Base-by-base conservation (phyloP, 768 basidiomycete genomes). In the Psilocybe sp. region DNA sequence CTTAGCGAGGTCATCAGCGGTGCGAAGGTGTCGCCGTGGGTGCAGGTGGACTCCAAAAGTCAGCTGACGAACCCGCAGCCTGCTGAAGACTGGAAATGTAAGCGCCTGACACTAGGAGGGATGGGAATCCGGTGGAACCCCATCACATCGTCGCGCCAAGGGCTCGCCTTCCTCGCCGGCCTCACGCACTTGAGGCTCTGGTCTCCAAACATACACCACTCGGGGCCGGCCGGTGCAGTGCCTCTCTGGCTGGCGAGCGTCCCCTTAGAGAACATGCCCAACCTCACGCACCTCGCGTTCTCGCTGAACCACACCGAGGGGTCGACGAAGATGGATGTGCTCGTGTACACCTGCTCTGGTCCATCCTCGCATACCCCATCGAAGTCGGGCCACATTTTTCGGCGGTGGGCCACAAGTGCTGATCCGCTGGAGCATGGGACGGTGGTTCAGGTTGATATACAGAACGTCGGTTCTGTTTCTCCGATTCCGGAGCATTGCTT, bases 101-200 rank as follows among this genome's bases (percentile, higher is more conserved):
- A 46, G 20, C 64, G 57, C 23, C 58, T 72, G 13, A 68, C 67
- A 0, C 58, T 75, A 19, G 63, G 62, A 8, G 73, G 73, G 1
- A 19, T 44, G 13, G 39, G 49, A 16, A 60, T 59, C 37, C 49
- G 67, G 20, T 75, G 72, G 72, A 65, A 61, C 39, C 60, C 64
- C 2, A 47, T 73, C 23, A 64, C 55, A 16, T 60, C 60, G 14
- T 68, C 53, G 8, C 28, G 39, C n/a, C 60, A 62, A 8, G 73
- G 75, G 4, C 35, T 56, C 1, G 52, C 57, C 2, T 73, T 72
- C 54, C 61, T 76, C 3, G 52, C 58, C n/a, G 62, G 63, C n/a
- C 52, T 75, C 16, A 68, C 71, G 1, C 70, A 71, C 48, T 60
- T 76, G 6, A 61, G 66, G 5, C 49, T 73, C 28, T 70, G 69